phyloP scores from a whole-genome alignment of 2,329 filamentous ascomycete species.

The Botryotinia narcissicola region DNA sequence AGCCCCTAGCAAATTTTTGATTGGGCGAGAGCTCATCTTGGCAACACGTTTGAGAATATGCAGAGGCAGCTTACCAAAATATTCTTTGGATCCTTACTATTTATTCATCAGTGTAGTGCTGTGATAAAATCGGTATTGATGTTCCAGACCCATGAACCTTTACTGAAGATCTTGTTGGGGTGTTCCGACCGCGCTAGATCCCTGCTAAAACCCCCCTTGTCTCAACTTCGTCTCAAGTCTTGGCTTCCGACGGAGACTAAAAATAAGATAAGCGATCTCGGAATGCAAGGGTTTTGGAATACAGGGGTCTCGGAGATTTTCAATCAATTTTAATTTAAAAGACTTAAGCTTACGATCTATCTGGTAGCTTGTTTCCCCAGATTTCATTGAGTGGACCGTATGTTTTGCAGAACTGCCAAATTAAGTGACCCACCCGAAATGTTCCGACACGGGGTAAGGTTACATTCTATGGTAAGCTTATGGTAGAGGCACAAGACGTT shows the following conservation, averaged over 20 bases:
- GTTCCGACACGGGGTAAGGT: neutral
- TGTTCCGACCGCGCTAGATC: neutral
- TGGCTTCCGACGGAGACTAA: neutral
- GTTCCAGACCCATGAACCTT: neutral
- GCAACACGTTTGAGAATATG: neutral
- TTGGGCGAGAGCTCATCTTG: neutral
- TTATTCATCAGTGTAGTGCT: neutral
- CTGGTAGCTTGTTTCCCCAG: slow-evolving; percentile 19
- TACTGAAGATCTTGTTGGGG: neutral
- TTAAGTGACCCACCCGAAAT: neutral
- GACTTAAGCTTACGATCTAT: slow-evolving; percentile 13
- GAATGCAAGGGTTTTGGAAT: neutral
- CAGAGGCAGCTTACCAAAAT: neutral
- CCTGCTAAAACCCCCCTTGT: slow-evolving; percentile 16
- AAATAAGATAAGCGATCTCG: slow-evolving; percentile 13
- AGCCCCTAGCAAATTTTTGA: neutral
- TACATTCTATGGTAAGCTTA: no score
- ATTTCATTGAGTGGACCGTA: neutral
- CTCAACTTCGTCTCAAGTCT: slow-evolving; percentile 19
- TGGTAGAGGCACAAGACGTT: neutral
- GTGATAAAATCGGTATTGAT: neutral
- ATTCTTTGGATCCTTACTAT: neutral
- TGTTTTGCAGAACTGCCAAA: neutral
- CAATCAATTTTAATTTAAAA: neutral
- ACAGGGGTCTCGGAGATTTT: neutral